phyloP scores from a whole-genome alignment of 2,329 filamentous ascomycete genomes.

The Sporothrix brasiliensis region DNA sequence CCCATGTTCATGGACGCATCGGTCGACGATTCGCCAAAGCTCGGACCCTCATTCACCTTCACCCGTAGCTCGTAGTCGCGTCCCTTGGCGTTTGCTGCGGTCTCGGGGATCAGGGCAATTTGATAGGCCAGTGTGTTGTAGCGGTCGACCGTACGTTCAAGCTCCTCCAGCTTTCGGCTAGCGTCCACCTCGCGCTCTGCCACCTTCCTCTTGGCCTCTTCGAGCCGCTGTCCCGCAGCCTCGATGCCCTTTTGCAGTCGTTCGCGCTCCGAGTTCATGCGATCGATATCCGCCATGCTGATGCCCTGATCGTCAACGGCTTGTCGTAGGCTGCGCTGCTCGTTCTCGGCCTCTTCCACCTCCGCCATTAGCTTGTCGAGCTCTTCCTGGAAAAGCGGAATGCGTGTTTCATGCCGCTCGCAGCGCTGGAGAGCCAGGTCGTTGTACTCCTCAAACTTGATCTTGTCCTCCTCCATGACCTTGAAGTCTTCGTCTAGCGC shows the following conservation, averaged over 20 bases:
- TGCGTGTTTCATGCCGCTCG: conserved; percentile 82
- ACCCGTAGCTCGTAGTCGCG: conserved; percentile 82
- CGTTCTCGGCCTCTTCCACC: conserved; percentile 77
- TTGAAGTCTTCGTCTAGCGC: conserved; percentile 87
- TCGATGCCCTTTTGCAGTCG: conserved; percentile 88
- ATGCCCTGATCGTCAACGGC: conserved; percentile 92
- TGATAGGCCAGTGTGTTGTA: conserved; percentile 97
- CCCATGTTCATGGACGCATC: not conserved
- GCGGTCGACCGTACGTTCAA: conserved; percentile 85
- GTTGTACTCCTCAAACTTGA: conserved; percentile 96
- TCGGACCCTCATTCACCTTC: conserved; percentile 74
- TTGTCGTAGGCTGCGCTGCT: conserved; percentile 76
- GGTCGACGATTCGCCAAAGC: conserved; percentile 66
- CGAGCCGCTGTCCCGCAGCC: conserved; percentile 71
- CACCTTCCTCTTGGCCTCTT: conserved; percentile 81
- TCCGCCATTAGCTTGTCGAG: conserved; percentile 77
- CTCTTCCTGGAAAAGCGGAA: conserved; percentile 81
- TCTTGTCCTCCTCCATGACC: conserved; percentile 90
- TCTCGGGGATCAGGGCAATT: conserved; percentile 83
- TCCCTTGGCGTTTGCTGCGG: conserved; percentile 83
- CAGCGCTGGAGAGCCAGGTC: conserved; percentile 78
- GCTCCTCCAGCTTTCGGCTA: conserved; percentile 80
- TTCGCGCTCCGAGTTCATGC: conserved; percentile 95
- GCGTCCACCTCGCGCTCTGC: conserved; percentile 88
- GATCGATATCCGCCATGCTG: conserved; percentile 97